Evolutionary conservation across 768 basidiomycete species (phyloP).

Genomic region (Hydnum rufescens): DNA sequence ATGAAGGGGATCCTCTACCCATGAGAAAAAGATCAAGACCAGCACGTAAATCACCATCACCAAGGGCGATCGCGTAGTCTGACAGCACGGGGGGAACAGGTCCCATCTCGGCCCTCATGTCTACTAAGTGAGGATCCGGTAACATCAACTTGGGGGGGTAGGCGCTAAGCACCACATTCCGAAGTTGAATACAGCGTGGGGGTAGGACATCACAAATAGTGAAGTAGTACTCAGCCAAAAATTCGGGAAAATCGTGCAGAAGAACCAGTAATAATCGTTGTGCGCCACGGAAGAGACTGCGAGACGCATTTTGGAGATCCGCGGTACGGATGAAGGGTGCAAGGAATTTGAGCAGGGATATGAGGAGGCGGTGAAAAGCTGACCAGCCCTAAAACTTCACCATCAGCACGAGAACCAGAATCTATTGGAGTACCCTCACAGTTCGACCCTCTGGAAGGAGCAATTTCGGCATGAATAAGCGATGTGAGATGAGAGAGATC

Average conservation of each 20-base stretch:
- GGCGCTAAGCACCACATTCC: conserved; percentile 90
- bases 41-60: conserved; percentile 55
- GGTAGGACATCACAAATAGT: conserved; percentile 89
- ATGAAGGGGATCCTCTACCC: conserved; percentile 48
- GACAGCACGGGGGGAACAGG: conserved; percentile 79
- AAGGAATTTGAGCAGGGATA: conserved; percentile 90
- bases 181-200: conserved; percentile 79
- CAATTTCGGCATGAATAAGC: conserved; percentile 93
- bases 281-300: conserved; percentile 78
- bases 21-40: conserved; percentile 76
- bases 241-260: conserved; percentile 97
- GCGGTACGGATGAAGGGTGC: conserved; percentile 74
- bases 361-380: conserved; percentile 82
- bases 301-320: conserved; percentile 57
- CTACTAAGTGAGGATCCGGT: conserved; percentile 72
- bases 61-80: conserved; percentile 72
- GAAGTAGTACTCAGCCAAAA: conserved; percentile 92
- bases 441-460: conserved; percentile 75
- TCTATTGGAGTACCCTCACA: conserved; percentile 21
- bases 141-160: conserved; percentile 68
- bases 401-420: conserved; percentile 1
- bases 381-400: conserved; percentile 53
- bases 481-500: conserved; percentile 90
- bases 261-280: conserved; percentile 83
- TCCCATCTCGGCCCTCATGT: conserved; percentile 65